A percentile compares a stretch with the other conserved stretches of the same genome.
Evolutionary conservation across 176 grass and related monocot species (phyloP).

Genomic region (Canna indica): DNA sequence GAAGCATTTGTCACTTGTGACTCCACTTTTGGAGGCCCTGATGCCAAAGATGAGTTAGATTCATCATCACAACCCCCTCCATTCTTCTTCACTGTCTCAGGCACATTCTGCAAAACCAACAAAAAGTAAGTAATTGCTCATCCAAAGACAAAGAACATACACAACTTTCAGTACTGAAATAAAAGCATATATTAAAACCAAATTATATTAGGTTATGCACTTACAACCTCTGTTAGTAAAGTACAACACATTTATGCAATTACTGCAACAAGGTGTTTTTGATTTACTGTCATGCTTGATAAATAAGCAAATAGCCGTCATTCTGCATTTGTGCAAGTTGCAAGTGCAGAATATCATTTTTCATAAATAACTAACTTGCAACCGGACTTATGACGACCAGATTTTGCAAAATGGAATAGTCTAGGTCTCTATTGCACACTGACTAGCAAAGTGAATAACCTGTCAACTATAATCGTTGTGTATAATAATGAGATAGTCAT

Average conservation of each 20-base stretch:
- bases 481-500: not conserved
- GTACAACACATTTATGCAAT: not conserved
- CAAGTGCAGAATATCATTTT: not conserved
- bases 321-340: too few relatives aligned
- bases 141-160: not conserved
- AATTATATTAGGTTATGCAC: not conserved
- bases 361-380: not conserved
- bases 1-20: not conserved
- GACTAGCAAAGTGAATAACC: not conserved
- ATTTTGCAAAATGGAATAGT: too few relatives aligned
- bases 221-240: not conserved
- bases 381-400: too few relatives aligned
- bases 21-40: not conserved
- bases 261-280: too few relatives aligned
- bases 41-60: not conserved
- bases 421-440: too few relatives aligned
- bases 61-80: not conserved
- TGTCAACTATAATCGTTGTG: not conserved
- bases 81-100: not conserved
- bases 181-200: not conserved
- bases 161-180: not conserved
- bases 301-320: too few relatives aligned
- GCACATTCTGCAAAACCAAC: constrained; percentile 3
- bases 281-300: too few relatives aligned
- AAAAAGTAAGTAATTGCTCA: not conserved